Evolutionary conservation across 495 filamentous ascomycete species (phyloP).

Genomic region (Tuber calosporum): DNA sequence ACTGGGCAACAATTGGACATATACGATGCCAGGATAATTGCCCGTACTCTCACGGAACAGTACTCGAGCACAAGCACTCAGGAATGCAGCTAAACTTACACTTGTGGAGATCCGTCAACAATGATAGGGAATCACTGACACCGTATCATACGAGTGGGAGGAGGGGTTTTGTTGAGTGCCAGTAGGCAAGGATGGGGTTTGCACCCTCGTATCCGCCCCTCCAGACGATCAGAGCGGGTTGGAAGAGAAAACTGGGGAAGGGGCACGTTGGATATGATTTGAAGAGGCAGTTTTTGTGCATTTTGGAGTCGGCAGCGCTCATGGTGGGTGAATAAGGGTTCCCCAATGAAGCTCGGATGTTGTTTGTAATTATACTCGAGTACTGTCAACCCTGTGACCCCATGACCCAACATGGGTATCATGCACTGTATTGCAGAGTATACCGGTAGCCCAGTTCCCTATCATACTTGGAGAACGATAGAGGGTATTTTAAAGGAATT

Average conservation of each 20-base stretch:
- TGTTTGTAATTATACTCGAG: too few species aligned
- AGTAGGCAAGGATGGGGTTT: background rate
- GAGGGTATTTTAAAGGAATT: background rate
- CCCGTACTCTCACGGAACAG: background rate
- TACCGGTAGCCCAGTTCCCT: too few species aligned
- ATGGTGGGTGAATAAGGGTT: background rate
- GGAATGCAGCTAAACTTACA: background rate
- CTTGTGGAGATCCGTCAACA: background rate
- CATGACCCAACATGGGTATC: background rate
- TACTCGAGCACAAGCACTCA: background rate
- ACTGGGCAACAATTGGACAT: background rate
- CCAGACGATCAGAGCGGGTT: background rate
- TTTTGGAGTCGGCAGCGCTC: background rate
- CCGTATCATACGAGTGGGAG: background rate
- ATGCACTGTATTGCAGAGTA: background rate
- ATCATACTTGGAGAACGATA: background rate
- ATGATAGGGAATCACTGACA: background rate
- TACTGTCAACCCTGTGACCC: background rate
- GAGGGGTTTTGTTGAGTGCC: background rate
- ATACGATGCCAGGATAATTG: background rate
- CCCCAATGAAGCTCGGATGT: background rate
- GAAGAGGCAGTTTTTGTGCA: background rate
- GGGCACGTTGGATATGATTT: background rate
- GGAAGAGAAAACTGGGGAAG: background rate
- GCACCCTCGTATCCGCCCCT: background rate